Conservation (phyloP, 768 basidiomycete genomes). For the Leucogyrophana mollusca region DNA sequence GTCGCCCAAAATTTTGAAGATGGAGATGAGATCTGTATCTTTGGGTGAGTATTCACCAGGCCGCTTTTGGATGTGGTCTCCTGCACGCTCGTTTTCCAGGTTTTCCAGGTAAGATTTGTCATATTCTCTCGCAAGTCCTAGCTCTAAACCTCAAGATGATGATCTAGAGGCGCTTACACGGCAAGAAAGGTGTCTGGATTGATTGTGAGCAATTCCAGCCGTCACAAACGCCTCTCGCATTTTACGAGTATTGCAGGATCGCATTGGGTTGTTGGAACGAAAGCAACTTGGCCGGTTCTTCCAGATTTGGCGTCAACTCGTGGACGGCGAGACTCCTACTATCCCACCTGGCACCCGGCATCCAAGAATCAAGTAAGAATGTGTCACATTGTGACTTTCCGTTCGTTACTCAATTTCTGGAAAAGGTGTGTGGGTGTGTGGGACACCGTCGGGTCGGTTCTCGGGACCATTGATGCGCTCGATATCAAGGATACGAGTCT, state of each 20-base stretch:
- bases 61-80: neutral
- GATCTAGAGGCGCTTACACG: conserved; percentile 5
- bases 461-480: conserved; percentile 7
- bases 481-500: conserved; percentile 16
- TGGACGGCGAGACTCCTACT: conserved; percentile 4
- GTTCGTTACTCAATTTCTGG: neutral
- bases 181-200: conserved; percentile 6
- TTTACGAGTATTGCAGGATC: neutral
- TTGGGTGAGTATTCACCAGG: conserved; percentile 5
- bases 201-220: neutral
- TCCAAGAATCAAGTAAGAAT: neutral
- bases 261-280: conserved; percentile 15
- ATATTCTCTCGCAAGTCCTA: neutral
- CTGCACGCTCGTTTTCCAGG: neutral
- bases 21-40: conserved; percentile 16
- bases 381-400: neutral
- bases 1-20: conserved; percentile 19
- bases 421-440: conserved; percentile 19
- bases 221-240: neutral
- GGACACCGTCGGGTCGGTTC: conserved; percentile 21
- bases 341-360: neutral
- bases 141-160: neutral
- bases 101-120: neutral
- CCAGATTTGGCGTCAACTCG: conserved; percentile 8
- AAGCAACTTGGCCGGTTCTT: conserved; percentile 12